phyloP scores from a whole-genome alignment of 495 filamentous ascomycete species.

The Penicillium waksmanii region DNA sequence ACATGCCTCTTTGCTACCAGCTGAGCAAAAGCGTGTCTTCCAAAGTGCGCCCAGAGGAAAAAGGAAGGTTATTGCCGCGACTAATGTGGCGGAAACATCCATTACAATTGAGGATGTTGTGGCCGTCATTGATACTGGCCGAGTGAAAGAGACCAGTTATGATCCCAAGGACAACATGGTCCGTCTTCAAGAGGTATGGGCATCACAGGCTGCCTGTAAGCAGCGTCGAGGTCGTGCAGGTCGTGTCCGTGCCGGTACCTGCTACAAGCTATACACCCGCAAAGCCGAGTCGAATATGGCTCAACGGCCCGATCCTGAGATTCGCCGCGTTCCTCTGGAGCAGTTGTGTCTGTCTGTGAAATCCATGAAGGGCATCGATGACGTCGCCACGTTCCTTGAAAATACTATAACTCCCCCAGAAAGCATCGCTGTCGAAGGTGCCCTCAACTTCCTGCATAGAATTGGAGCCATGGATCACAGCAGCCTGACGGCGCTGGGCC shows the following conservation, averaged over 20 bases:
- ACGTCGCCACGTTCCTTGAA: constrained; percentile 79
- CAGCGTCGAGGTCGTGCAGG: constrained; percentile 95
- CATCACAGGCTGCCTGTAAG: constrained; percentile 91
- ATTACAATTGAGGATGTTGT: constrained; percentile 98
- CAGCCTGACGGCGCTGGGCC: constrained; percentile 84
- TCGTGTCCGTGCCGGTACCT: constrained; percentile 84
- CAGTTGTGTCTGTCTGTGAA: constrained; percentile 93
- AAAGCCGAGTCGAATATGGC: constrained; percentile 86
- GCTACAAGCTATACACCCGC: constrained; percentile 93
- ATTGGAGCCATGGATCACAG: constrained; percentile 89
- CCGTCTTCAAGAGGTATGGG: constrained; percentile 92
- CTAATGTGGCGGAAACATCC: constrained; percentile 96
- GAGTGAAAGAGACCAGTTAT: constrained; percentile 95
- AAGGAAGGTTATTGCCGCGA: constrained; percentile 90
- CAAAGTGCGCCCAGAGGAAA: constrained; percentile 72
- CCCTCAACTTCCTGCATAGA: constrained; percentile 72
- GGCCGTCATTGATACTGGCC: constrained; percentile 92
- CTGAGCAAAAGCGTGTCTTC: constrained; percentile 88
- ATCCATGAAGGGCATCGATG: constrained; percentile 82
- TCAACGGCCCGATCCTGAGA: constrained; percentile 89
- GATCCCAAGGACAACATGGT: constrained; percentile 94
- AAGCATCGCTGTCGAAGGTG: constrained; percentile 80
- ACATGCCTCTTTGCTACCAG: constrained; percentile 86
- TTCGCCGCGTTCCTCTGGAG: constrained; percentile 88
- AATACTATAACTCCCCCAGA: constrained; percentile 89